Evolutionary conservation across 2,329 filamentous ascomycete species (phyloP).

Genomic region (Sclerotinia minor): DNA sequence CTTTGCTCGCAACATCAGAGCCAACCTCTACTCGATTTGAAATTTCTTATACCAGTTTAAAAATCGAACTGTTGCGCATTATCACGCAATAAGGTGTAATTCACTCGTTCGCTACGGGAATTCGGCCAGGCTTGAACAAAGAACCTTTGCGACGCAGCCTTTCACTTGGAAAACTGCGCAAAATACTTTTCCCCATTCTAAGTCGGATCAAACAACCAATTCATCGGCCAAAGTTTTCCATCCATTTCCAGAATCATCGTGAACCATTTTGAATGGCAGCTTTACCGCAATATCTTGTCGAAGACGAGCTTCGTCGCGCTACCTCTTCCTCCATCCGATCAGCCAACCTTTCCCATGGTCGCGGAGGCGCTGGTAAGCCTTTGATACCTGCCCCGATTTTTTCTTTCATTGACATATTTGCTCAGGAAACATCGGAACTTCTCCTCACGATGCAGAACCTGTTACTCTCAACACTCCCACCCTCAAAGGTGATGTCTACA

Average conservation of each 20-base stretch:
- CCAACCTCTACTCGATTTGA: not conserved
- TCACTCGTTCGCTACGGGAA: not conserved
- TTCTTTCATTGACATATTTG: constrained; percentile 9
- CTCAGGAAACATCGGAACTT: constrained; percentile 63
- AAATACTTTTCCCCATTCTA: not conserved
- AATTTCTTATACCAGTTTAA: not conserved
- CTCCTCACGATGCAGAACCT: constrained; percentile 50
- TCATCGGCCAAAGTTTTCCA: not conserved
- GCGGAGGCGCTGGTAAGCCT: constrained; percentile 67
- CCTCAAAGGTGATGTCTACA: constrained; percentile 80
- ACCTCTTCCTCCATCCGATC: constrained; percentile 30
- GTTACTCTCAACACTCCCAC: constrained; percentile 77
- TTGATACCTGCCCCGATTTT: constrained; percentile 10
- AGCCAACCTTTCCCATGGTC: constrained; percentile 59
- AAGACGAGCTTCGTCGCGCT: constrained; percentile 30
- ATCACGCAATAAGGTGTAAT: constrained; percentile 23
- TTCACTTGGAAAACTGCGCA: not conserved
- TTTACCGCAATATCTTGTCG: constrained; percentile 29
- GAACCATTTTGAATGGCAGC: constrained; percentile 31
- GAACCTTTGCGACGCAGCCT: not conserved
- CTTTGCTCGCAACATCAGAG: constrained; percentile 21
- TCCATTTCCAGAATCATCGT: not conserved
- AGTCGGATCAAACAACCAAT: not conserved
- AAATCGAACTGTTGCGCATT: not conserved
- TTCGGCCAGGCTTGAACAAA: not conserved